Conservation (phyloP, 768 basidiomycete species). For the Auricularia sp. region DNA sequence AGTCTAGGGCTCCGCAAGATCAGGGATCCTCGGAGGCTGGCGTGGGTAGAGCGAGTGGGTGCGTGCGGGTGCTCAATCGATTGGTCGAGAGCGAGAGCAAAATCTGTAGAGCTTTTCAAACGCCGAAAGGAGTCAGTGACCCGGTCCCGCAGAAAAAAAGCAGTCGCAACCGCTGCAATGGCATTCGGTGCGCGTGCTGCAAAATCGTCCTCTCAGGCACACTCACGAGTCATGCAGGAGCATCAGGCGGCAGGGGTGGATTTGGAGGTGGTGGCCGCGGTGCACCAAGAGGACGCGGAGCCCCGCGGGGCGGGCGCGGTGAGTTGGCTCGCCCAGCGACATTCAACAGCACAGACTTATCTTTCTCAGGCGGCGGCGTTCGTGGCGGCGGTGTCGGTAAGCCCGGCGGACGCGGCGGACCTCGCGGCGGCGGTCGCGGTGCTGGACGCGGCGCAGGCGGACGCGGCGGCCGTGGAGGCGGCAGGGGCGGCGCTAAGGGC, state of each 20-base stretch:
- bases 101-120: neutral
- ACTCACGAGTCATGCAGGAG: constrained; percentile 26
- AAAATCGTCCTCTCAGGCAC: neutral
- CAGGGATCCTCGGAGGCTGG: neutral
- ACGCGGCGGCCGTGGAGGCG: constrained; percentile 48
- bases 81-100: neutral
- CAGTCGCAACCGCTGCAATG: constrained; percentile 14
- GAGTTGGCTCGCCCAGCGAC: constrained; percentile 9
- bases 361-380: constrained; percentile 21
- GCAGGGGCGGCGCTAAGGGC: constrained; percentile 63
- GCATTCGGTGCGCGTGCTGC: constrained; percentile 23
- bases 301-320: constrained; percentile 19
- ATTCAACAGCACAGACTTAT: neutral
- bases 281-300: constrained; percentile 29
- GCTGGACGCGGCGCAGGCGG: constrained; percentile 26
- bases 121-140: neutral
- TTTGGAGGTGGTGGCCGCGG: constrained; percentile 43
- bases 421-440: constrained; percentile 27
- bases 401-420: constrained; percentile 19
- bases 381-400: constrained; percentile 23
- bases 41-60: neutral
- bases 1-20: neutral
- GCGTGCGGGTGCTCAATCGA: constrained; percentile 1
- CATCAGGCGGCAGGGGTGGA: constrained; percentile 69
- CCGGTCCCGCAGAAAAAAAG: neutral